Evolutionary conservation across 257 asterid genomes (phyloP).

Genomic region (Fraxinus cuspidata): DNA sequence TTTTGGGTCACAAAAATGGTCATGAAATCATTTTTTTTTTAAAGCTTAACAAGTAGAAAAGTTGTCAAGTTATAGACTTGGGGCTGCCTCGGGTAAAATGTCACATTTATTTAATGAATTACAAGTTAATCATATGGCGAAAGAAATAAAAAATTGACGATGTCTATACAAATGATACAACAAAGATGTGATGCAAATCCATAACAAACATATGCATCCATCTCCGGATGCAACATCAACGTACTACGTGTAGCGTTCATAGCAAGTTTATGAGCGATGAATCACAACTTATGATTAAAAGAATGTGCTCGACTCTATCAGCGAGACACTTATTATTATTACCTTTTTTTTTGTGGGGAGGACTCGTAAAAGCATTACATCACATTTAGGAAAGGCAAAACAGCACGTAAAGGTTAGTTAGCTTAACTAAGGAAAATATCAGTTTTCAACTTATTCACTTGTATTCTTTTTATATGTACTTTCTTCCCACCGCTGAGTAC

Average conservation of each 20-base stretch:
- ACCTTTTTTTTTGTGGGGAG: neutral
- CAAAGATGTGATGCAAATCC: no score
- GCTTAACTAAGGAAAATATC: conserved; percentile 43
- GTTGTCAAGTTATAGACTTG: conserved; percentile 31
- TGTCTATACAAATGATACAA: no score
- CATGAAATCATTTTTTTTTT: neutral
- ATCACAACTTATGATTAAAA: no score
- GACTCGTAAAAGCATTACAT: conserved; percentile 1
- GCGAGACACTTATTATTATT: neutral
- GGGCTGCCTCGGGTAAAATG: conserved; percentile 35
- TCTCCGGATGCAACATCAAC: neutral
- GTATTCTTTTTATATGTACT: neutral
- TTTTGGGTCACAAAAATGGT: conserved; percentile 40
- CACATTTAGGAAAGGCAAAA: neutral
- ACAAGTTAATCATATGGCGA: no score
- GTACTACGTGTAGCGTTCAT: neutral
- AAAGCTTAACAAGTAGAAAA: conserved; percentile 27
- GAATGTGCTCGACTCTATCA: neutral
- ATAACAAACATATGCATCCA: no score
- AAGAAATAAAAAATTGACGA: no score
- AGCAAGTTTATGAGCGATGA: neutral
- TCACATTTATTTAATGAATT: neutral
- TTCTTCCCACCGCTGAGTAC: neutral
- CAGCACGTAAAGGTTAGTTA: conserved; percentile 29
- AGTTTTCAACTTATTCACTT: conserved; percentile 12